These are phyloP conservation scores for Skeletonema potamos DNA, from an alignment of 108 stramenopile genomes.

Conservation along the genomic window DNA sequence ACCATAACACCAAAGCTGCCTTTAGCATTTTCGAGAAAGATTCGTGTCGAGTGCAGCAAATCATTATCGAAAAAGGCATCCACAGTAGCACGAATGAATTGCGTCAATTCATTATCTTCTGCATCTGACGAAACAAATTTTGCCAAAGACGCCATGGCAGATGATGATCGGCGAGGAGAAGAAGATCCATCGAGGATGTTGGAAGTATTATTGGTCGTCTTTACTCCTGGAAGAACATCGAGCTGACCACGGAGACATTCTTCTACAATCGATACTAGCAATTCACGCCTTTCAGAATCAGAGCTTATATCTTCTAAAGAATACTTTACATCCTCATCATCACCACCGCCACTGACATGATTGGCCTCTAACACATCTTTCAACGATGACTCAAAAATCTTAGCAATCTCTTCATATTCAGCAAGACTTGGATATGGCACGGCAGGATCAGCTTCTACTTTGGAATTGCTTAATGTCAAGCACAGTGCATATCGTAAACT, in stretches of 20 bases:
- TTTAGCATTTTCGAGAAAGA: slow-evolving; percentile 70
- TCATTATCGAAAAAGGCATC: slow-evolving; percentile 84
- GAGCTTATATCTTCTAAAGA: slow-evolving; percentile 15
- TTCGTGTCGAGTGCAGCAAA: slow-evolving; percentile 57
- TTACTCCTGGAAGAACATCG: background rate
- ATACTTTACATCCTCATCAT: background rate
- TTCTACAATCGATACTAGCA: slow-evolving; percentile 7
- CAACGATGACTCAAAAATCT: slow-evolving; percentile 61
- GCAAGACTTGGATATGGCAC: slow-evolving; percentile 45
- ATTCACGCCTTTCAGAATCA: slow-evolving; percentile 1
- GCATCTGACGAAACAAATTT: slow-evolving; percentile 25
- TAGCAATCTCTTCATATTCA: slow-evolving; percentile 64
- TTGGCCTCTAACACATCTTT: slow-evolving; percentile 19
- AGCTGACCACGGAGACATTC: slow-evolving; percentile 10
- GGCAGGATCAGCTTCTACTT: slow-evolving; percentile 32
- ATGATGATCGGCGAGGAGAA: background rate
- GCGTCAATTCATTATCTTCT: slow-evolving; percentile 19
- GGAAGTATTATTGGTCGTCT: background rate
- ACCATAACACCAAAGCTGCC: slow-evolving; percentile 77
- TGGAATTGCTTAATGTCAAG: slow-evolving; percentile 31
- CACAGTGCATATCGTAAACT: slow-evolving; percentile 68
- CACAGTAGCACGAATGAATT: slow-evolving; percentile 49
- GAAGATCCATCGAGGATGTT: slow-evolving; percentile 1
- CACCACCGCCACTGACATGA: background rate
- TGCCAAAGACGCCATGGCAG: slow-evolving; percentile 13